These are phyloP conservation scores for Trypanosoma congolense DNA, from an alignment of 208 protist species.

Conservation along the genomic window DNA sequence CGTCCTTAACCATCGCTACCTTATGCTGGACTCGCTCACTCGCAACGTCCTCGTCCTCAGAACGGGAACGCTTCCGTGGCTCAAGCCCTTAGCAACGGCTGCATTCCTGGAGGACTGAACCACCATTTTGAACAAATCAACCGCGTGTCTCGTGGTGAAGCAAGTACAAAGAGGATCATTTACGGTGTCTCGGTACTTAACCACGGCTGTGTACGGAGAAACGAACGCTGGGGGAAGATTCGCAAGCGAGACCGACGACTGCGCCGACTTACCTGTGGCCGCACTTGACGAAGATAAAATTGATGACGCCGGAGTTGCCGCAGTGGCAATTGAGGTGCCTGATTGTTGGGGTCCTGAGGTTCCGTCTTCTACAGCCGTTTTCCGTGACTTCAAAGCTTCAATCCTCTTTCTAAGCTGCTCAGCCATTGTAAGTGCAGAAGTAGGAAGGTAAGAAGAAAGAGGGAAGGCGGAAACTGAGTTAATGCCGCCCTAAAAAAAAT, in stretches of 20 bases:
- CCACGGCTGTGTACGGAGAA: constrained; percentile 35
- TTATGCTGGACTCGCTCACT: background rate
- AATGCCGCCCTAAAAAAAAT: background rate
- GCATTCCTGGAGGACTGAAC: background rate
- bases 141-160: constrained; percentile 29
- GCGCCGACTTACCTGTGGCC: no score
- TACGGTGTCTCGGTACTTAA: constrained; percentile 47
- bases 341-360: background rate
- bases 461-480: no score
- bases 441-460: no score
- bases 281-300: background rate
- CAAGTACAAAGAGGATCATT: constrained; percentile 41
- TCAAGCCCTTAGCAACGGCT: background rate
- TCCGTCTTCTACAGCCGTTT: constrained; percentile 10
- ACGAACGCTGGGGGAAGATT: constrained; percentile 46
- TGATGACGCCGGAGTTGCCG: background rate
- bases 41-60: constrained; percentile 2
- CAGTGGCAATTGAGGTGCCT: background rate
- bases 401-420: constrained; percentile 10
- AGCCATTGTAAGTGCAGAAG: background rate
- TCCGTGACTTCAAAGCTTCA: constrained; percentile 12
- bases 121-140: constrained; percentile 18
- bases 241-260: constrained; percentile 13
- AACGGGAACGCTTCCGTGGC: constrained; percentile 5
- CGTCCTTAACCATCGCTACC: background rate